Base-by-base conservation (phyloP, 768 basidiomycete genomes). In the Pleurotus ostreatus region DNA sequence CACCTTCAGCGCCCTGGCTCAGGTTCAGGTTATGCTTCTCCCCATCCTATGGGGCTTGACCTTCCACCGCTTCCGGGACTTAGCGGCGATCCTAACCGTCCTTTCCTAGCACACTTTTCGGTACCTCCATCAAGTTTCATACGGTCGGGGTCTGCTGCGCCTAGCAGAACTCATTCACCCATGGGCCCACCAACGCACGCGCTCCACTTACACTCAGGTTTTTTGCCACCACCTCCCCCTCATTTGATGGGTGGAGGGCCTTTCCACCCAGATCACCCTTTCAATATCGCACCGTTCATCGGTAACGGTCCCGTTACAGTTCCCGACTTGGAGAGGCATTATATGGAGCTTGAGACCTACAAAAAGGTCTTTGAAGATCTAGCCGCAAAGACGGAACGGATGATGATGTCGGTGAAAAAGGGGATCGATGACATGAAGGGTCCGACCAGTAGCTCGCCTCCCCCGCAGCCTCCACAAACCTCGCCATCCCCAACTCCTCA, bases 381-480 rank as follows among this genome's bases (percentile, higher is more conserved):
- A 82, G 69, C 91, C 57, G 80, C 85, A 61, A 81, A 77, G 71
- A 93, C 90, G 62, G 87, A 92, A 54, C 71, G 79, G 66, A 69
- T 93, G 72, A 83, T 93, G 78, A 77, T 72, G 38, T 83, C 84
- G 20, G 73, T 93, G 66, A 84, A 84, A 74, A 78, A 84, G 61
- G 87, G 84, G 20, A 74, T 93, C 62, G 90, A 92, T 55, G 89
- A 92, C 66, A 84, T 89, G 81, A 74, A 81, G 61, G 78, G 68
- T 23, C 18, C 46, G 48, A 57, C 61, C 11, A 41, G 51, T 41
- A 39, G 39, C n/a, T 40, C 51, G 37, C 51, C 51, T 23, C 51
- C 51, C 12, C 51, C 51, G 25, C 51, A 40, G 23, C 12, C 16
- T 7, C 49, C 37, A 39, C 34, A 52, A 22, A n/a, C 11, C 34